Evolutionary conservation across 495 filamentous ascomycete genomes (phyloP).

Genomic region (Penicillium macrosclerotiorum): DNA sequence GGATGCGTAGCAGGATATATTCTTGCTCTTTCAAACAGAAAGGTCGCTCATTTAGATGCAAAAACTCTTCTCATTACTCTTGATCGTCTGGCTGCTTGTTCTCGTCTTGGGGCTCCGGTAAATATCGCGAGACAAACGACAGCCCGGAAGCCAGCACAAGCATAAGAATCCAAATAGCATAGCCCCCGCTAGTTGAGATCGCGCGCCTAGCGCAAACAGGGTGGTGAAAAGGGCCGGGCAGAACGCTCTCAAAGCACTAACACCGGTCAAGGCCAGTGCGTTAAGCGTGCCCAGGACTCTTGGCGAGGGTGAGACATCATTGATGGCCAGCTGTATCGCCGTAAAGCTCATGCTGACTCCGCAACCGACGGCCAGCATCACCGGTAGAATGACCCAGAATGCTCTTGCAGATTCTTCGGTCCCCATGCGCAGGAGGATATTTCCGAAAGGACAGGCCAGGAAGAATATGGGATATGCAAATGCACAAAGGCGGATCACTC

Average conservation of each 20-base stretch:
- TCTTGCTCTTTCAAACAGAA: no score
- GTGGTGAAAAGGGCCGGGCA: conserved; percentile 59
- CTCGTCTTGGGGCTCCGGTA: conserved; percentile 25
- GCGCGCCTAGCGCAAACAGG: conserved; percentile 59
- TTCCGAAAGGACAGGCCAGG: conserved; percentile 45
- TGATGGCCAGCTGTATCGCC: conserved; percentile 63
- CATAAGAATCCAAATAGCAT: conserved; percentile 65
- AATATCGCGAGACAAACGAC: conserved; percentile 39
- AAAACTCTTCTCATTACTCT: conserved; percentile 1
- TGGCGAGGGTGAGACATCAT: conserved; percentile 62
- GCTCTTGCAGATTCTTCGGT: conserved; percentile 19
- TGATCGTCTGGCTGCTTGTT: conserved; percentile 4
- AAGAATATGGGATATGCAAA: conserved; percentile 60
- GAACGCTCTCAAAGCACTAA: conserved; percentile 53
- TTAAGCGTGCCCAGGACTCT: conserved; percentile 62
- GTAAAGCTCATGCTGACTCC: conserved; percentile 70
- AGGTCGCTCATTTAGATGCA: no score
- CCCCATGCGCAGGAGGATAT: conserved; percentile 46
- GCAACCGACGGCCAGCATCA: conserved; percentile 42
- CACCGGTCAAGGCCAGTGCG: conserved; percentile 55
- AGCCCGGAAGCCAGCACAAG: conserved; percentile 45
- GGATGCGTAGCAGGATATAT: no score
- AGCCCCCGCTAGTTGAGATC: conserved; percentile 55
- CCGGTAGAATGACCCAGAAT: conserved; percentile 57
- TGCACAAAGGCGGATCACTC: conserved; percentile 53